Conservation (phyloP, 176 grass and related monocot species). For the Cocos nucifera region DNA sequence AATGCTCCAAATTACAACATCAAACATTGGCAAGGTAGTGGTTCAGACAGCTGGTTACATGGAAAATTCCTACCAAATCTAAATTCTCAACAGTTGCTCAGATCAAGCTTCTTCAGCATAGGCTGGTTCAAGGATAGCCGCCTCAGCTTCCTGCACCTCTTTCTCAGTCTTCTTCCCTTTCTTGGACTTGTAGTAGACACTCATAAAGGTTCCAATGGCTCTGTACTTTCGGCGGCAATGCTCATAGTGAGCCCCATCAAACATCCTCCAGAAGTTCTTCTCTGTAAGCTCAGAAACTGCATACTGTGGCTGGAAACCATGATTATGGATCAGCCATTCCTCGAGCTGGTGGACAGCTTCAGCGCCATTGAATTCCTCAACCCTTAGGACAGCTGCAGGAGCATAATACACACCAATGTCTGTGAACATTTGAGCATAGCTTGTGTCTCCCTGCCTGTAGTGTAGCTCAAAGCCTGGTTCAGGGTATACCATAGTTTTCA, state of each 20-base stretch:
- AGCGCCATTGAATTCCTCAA: slow-evolving; percentile 58
- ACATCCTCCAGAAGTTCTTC: slow-evolving; percentile 99
- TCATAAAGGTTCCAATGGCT: slow-evolving; percentile 81
- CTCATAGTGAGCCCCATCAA: slow-evolving; percentile 84
- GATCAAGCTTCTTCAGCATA: slow-evolving; percentile 22
- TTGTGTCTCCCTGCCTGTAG: slow-evolving; percentile 79
- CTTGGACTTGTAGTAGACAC: slow-evolving; percentile 94
- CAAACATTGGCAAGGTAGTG: no score
- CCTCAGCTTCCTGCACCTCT: slow-evolving; percentile 94
- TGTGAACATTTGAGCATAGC: slow-evolving; percentile 85
- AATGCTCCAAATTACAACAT: no score
- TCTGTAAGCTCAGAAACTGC: slow-evolving; percentile 80
- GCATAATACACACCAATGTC: slow-evolving; percentile 81
- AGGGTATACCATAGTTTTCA: slow-evolving; percentile 89
- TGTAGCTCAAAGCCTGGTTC: slow-evolving; percentile 82
- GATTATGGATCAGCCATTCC: slow-evolving; percentile 87
- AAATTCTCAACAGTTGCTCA: no score
- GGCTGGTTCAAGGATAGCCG: slow-evolving; percentile 72
- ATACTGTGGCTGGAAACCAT: slow-evolving; percentile 95
- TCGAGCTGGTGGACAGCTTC: slow-evolving; percentile 62
- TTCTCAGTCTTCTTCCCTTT: slow-evolving; percentile 99
- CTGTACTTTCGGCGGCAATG: slow-evolving; percentile 67
- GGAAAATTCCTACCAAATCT: no score
- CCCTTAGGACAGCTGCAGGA: slow-evolving; percentile 46
- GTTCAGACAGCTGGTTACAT: no score